phyloP scores from a whole-genome alignment of 768 basidiomycete species.

The Panus rudis region DNA sequence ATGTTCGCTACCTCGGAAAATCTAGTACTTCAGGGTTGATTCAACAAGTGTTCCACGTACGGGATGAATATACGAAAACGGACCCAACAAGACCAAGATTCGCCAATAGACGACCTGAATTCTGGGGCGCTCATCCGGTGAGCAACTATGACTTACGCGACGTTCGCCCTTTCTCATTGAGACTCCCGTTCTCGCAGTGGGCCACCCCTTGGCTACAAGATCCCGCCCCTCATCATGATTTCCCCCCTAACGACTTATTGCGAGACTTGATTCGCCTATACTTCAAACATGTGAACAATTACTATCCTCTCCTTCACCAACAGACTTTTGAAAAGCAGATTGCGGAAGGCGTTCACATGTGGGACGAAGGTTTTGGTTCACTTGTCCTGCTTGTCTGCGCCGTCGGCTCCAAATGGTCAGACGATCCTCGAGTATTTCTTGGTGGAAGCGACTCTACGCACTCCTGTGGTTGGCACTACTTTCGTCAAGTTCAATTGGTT shows the following conservation, averaged over 20 bases:
- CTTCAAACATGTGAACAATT: constrained; percentile 51
- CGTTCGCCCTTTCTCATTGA: no score
- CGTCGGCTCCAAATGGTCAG: constrained; percentile 39
- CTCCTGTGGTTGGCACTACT: constrained; percentile 36
- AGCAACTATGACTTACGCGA: no score
- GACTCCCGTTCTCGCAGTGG: constrained; percentile 17
- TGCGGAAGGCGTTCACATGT: constrained; percentile 30
- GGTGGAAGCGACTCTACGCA: constrained; percentile 17
- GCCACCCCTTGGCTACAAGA: constrained; percentile 19
- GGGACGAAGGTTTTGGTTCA: constrained; percentile 35
- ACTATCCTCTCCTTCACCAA: constrained; percentile 65
- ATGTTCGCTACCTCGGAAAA: constrained; percentile 34
- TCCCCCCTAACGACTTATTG: constrained; percentile 39
- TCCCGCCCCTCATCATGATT: constrained; percentile 20
- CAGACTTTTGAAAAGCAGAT: constrained; percentile 42
- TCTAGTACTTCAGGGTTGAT: constrained; percentile 35
- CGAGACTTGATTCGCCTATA: constrained; percentile 51
- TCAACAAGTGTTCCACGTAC: no score
- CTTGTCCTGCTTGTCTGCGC: constrained; percentile 45
- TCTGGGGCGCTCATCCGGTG: constrained; percentile 44
- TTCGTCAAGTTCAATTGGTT: constrained; percentile 1
- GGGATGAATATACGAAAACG: no score
- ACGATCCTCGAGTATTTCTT: constrained; percentile 42
- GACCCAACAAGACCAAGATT: no score
- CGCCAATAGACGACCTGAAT: constrained; percentile 38